A percentile compares a stretch with the other conserved stretches of the same genome.
Evolutionary conservation across 1,284 basidiomycete genomes (phyloP).

Genomic region (Vanrija humicola): DNA sequence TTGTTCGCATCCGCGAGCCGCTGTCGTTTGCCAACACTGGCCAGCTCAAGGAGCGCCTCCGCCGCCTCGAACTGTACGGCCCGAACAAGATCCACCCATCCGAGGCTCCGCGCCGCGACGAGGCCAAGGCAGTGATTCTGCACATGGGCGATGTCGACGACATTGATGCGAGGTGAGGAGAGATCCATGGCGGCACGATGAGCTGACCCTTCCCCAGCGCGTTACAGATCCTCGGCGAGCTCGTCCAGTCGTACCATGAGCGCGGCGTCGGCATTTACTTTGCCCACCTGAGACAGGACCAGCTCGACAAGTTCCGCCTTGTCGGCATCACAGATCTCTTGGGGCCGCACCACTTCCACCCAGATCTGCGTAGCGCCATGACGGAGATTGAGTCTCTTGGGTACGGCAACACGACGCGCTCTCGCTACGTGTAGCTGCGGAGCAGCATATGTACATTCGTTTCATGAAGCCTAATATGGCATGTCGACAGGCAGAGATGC

Average conservation of each 20-base stretch:
- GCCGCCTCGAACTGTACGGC: constrained; percentile 64
- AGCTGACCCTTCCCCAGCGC: constrained; percentile 55
- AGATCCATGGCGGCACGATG: constrained; percentile 11
- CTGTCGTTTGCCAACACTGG: constrained; percentile 86
- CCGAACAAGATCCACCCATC: constrained; percentile 73
- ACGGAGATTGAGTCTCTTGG: constrained; percentile 40
- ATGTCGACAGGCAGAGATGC: no score
- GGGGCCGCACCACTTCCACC: constrained; percentile 66
- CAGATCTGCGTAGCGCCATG: constrained; percentile 56
- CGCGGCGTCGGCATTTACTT: constrained; percentile 73
- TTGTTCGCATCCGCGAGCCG: constrained; percentile 74
- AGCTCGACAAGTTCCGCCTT: constrained; percentile 57
- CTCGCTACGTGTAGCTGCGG: no score
- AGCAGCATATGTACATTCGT: no score
- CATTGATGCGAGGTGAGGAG: constrained; percentile 77
- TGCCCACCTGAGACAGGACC: constrained; percentile 63
- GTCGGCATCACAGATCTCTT: constrained; percentile 50
- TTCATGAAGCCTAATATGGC: no score
- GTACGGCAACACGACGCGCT: constrained; percentile 22
- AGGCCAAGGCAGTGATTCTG: constrained; percentile 75
- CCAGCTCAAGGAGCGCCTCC: constrained; percentile 75
- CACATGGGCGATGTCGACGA: constrained; percentile 74
- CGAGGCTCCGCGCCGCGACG: constrained; percentile 70
- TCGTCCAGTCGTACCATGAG: constrained; percentile 65
- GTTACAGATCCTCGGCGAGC: constrained; percentile 76